A percentile compares a stretch with the other conserved stretches of the same genome.
phyloP scores from a whole-genome alignment of 495 filamentous ascomycete species.

The Xylaria scruposa region DNA sequence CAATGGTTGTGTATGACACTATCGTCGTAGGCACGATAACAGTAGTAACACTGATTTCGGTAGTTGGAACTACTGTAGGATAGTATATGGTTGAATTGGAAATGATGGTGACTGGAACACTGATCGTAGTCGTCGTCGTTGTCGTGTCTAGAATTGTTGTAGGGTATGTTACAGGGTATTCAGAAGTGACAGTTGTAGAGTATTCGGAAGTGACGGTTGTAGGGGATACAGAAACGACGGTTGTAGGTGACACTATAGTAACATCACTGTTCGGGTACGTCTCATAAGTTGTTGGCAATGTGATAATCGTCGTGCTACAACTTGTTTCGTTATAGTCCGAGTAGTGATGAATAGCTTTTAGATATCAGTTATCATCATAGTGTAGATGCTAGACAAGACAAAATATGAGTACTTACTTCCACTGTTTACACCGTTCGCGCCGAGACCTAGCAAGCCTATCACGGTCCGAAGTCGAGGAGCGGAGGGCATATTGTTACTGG shows the following conservation, averaged over 20 bases:
- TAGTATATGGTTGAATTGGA: background rate
- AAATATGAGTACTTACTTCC: constrained; percentile 23
- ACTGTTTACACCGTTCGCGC: constrained; percentile 15
- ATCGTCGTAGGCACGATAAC: constrained; percentile 22
- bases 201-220: background rate
- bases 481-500: constrained; percentile 8
- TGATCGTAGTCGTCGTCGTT: constrained; percentile 8
- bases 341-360: constrained; percentile 20
- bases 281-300: constrained; percentile 26
- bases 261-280: background rate
- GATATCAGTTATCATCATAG: background rate
- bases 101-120: background rate
- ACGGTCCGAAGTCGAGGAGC: background rate
- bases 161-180: background rate
- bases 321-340: constrained; percentile 17
- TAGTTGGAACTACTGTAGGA: constrained; percentile 27
- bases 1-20: background rate
- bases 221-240: background rate
- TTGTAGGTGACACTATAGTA: constrained; percentile 9
- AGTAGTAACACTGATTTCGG: constrained; percentile 5
- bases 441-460: constrained; percentile 19
- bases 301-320: constrained; percentile 25
- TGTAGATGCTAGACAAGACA: background rate
- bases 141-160: constrained; percentile 1
- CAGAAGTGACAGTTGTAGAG: constrained; percentile 8